These are phyloP conservation scores for Thalassiosira oceanica DNA, from an alignment of 352 stramenopile genomes.

Conservation along the genomic window DNA sequence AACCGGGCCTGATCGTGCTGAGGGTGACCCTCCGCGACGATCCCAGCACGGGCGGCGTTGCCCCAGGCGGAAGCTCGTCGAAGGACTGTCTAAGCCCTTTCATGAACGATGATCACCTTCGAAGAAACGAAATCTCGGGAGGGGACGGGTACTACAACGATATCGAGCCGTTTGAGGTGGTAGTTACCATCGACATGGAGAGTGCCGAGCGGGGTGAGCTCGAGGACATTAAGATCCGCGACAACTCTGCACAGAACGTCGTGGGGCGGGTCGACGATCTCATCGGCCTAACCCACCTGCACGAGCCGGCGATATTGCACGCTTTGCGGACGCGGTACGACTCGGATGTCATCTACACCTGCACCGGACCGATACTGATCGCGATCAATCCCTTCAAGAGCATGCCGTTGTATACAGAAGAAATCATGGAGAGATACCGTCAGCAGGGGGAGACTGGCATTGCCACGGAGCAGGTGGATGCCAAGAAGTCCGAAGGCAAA, in stretches of 20 bases:
- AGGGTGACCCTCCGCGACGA: constrained; percentile 69
- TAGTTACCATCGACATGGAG: constrained; percentile 68
- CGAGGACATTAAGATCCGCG: constrained; percentile 75
- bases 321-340: constrained; percentile 90
- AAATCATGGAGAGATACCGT: constrained; percentile 54
- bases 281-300: constrained; percentile 92
- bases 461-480: neutral
- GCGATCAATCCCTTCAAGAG: constrained; percentile 93
- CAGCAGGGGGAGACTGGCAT: constrained; percentile 35
- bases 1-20: constrained; percentile 56
- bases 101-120: constrained; percentile 13
- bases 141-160: constrained; percentile 51
- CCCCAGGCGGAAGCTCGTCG: neutral
- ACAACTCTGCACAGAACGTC: constrained; percentile 45
- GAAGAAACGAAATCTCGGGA: constrained; percentile 14
- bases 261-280: constrained; percentile 77
- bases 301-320: constrained; percentile 92
- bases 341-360: constrained; percentile 89
- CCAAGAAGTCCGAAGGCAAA: constrained; percentile 25
- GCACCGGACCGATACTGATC: constrained; percentile 94
- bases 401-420: constrained; percentile 62
- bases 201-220: constrained; percentile 71
- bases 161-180: constrained; percentile 60
- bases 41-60: constrained; percentile 26
- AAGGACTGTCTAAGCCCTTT: neutral